Conservation (phyloP, 2,329 filamentous ascomycete species). For the Pleomassaria siparia region DNA sequence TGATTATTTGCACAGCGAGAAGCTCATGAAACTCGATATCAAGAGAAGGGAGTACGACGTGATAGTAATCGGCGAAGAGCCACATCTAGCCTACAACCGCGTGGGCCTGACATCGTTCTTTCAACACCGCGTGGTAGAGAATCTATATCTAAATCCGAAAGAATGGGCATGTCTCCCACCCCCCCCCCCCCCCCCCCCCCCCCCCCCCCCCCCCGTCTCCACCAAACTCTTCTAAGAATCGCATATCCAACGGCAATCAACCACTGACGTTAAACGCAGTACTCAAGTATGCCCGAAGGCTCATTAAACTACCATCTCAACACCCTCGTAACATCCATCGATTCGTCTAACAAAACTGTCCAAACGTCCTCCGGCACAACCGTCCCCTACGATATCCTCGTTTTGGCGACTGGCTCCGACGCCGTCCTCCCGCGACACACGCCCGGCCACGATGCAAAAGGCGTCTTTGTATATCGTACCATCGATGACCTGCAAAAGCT, state of each 20-base stretch:
- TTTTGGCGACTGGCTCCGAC: constrained; percentile 84
- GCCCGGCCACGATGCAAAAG: constrained; percentile 75
- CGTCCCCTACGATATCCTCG: constrained; percentile 76
- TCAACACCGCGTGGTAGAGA: constrained; percentile 79
- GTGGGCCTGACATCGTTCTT: constrained; percentile 90
- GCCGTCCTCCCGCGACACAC: constrained; percentile 73
- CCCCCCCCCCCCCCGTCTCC: no score
- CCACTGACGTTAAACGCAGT: constrained; percentile 49
- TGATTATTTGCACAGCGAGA: constrained; percentile 64
- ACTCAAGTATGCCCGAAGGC: constrained; percentile 65
- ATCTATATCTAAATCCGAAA: constrained; percentile 81
- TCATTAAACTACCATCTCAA: constrained; percentile 76
- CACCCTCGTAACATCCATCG: constrained; percentile 69
- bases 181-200: no score
- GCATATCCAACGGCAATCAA: background rate
- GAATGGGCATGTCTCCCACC: constrained; percentile 68
- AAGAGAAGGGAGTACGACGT: constrained; percentile 76
- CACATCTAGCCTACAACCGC: constrained; percentile 86
- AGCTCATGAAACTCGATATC: constrained; percentile 81
- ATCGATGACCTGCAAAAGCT: constrained; percentile 78
- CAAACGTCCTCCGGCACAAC: constrained; percentile 68
- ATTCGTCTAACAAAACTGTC: constrained; percentile 65
- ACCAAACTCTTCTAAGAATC: no score
- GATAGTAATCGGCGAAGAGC: constrained; percentile 83
- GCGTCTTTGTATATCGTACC: constrained; percentile 86